Percentiles rank a stretch among this genome's conserved stretches.
These are phyloP conservation scores for Penicillium sp. DNA, from an alignment of 2,329 filamentous ascomycete species.

Conservation along the genomic window DNA sequence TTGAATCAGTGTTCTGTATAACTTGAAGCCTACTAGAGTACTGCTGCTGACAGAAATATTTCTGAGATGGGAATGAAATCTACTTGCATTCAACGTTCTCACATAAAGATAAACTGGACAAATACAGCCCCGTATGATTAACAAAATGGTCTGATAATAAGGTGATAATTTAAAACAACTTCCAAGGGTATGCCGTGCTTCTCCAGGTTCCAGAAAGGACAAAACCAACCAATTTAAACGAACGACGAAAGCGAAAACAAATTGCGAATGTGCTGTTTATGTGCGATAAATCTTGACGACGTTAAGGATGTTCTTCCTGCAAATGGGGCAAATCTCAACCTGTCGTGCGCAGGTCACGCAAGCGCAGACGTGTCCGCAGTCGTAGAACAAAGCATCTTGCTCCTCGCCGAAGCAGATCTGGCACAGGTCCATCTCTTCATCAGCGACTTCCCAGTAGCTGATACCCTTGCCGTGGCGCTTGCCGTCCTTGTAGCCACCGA, in stretches of 20 bases:
- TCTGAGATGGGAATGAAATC: neutral
- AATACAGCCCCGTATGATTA: neutral
- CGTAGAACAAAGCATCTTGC: conserved; percentile 65
- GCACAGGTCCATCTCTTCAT: conserved; percentile 64
- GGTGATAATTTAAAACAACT: conserved; percentile 6
- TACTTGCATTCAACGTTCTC: neutral
- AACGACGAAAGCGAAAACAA: conserved; percentile 5
- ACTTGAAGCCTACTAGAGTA: neutral
- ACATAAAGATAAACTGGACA: neutral
- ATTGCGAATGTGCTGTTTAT: neutral
- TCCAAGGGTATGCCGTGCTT: conserved; percentile 27
- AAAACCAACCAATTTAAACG: conserved; percentile 3
- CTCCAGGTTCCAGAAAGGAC: conserved; percentile 21
- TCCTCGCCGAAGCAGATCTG: conserved; percentile 67
- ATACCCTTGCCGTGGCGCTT: conserved; percentile 66
- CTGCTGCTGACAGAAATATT: neutral
- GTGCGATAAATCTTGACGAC: conserved; percentile 63
- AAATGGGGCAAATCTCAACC: conserved; percentile 66
- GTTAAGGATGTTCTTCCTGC: conserved; percentile 60
- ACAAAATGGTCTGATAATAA: neutral
- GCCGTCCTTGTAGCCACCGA: conserved; percentile 64
- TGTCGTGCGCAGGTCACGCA: conserved; percentile 64
- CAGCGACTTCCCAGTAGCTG: conserved; percentile 65
- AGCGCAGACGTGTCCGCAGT: conserved; percentile 67
- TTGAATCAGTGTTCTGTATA: neutral